Percentiles rank a stretch among this genome's conserved stretches.
phyloP scores from a whole-genome alignment of 2,329 filamentous ascomycete genomes.

The Macrophomina phaseolina region DNA sequence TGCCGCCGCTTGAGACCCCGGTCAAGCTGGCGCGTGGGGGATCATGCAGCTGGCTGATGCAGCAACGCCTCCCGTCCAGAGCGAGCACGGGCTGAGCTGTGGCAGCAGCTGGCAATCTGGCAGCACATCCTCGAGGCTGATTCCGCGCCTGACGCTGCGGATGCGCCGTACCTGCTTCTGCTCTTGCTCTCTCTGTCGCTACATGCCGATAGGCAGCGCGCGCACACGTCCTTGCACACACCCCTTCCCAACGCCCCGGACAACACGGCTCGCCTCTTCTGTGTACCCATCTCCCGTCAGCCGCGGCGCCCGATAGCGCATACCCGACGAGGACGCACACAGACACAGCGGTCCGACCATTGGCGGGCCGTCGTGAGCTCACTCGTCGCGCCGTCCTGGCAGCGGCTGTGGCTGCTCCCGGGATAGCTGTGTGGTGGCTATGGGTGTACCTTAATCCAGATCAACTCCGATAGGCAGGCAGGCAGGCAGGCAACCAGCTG shows the following conservation, averaged over 20 bases:
- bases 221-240: neutral
- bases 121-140: conserved; percentile 16
- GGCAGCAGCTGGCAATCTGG: neutral
- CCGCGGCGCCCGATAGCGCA: conserved; percentile 21
- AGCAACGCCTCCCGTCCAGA: neutral
- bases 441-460: conserved; percentile 20
- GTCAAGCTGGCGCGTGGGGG: conserved; percentile 12
- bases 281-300: conserved; percentile 20
- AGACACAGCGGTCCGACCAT: conserved; percentile 8
- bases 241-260: conserved; percentile 1
- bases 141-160: conserved; percentile 8
- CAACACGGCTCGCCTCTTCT: conserved; percentile 17
- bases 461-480: conserved; percentile 19
- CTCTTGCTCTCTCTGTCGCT: neutral
- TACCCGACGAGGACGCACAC: conserved; percentile 5
- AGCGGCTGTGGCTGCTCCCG: conserved; percentile 26
- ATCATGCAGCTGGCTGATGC: conserved; percentile 21
- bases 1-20: neutral
- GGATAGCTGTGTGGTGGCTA: conserved; percentile 16
- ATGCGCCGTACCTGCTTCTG: conserved; percentile 22
- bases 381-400: conserved; percentile 17
- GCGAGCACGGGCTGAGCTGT: conserved; percentile 13
- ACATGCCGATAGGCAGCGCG: neutral
- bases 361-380: conserved; percentile 10
- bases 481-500: conserved; percentile 5